Evolutionary conservation across 768 basidiomycete genomes (phyloP), one percentile per base, ranked within the genome.

Genomic region (Suillus subaureus): DNA sequence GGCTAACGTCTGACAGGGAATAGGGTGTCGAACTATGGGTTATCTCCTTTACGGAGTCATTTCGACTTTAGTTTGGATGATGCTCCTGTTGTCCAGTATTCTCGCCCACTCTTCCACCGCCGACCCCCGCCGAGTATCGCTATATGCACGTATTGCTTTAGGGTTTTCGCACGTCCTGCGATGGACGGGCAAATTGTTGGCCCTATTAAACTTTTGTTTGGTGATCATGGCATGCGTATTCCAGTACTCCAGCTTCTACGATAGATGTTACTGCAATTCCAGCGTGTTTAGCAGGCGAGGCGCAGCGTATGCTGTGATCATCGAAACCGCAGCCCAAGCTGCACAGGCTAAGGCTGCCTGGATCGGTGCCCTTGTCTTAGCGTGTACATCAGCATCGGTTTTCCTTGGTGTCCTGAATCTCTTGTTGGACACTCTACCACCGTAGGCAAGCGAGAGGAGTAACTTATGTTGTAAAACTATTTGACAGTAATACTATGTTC

Each of bases 351-450:
- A 64, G 43, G 37, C 13, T 0, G 77, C 78, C 15, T 82, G 82
- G 81, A 73, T 77, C 54, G 79, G 80, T 0, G 82, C 75, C 1
- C 73, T 79, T 0, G 68, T 64, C 11, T 69, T 83, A 3, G 74
- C 76, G 3, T 65, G 71, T 40, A 58, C 61, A 1, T 70, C 62
- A 63, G 75, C 74, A 4, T 13, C 57, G 0, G 28, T 72, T 35
- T 80, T 77, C 37, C 69, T 77, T 0, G 68, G 70, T 2, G 69
- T 71, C 62, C 71, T 80, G 1, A 74, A 73, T 58, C 66, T 80
- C 16, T 43, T 74, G 13, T 64, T 71, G 7, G 73, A 79, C 42
- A 40, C 16, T 26, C 5, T 55, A n/a, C 54, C 54, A 21, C 33
- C 54, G 54, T 55, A 55, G 49, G 49, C 23, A 51, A 51, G 7